A percentile compares a stretch with the other conserved stretches of the same genome.
phyloP scores from a whole-genome alignment of 768 basidiomycete genomes.

The Suillus cothurnatus region DNA sequence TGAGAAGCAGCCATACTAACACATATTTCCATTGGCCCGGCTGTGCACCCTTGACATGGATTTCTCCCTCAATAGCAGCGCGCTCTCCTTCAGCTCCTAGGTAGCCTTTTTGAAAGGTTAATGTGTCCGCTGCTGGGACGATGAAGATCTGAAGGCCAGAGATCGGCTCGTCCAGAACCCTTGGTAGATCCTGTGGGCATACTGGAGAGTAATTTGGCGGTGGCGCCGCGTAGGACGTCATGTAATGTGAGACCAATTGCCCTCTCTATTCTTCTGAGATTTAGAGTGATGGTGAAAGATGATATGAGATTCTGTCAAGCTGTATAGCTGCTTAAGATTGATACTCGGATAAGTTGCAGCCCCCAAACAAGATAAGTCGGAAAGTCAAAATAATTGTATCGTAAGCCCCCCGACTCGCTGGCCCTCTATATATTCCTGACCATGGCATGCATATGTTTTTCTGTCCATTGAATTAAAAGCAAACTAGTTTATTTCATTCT shows the following conservation, averaged over 20 bases:
- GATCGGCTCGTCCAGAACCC: slow-evolving; percentile 16
- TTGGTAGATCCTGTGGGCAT: slow-evolving; percentile 30
- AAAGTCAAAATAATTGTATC: slow-evolving; percentile 2
- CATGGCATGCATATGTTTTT: too few species aligned
- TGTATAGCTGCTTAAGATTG: neutral
- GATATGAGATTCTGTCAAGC: neutral
- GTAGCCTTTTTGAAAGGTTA: slow-evolving; percentile 85
- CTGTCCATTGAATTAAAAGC: too few species aligned
- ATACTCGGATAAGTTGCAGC: too few species aligned
- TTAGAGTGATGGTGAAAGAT: neutral
- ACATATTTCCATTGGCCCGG: slow-evolving; percentile 63
- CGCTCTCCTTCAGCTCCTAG: slow-evolving; percentile 82
- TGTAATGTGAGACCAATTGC: slow-evolving; percentile 11
- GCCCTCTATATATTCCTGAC: too few species aligned
- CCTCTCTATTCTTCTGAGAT: neutral
- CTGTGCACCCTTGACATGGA: slow-evolving; percentile 77
- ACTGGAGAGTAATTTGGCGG: slow-evolving; percentile 66
- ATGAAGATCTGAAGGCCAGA: slow-evolving; percentile 68
- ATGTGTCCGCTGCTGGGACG: slow-evolving; percentile 64
- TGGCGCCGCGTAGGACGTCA: slow-evolving; percentile 46
- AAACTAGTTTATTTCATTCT: too few species aligned
- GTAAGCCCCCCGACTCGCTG: too few species aligned
- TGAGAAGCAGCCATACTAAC: slow-evolving; percentile 49
- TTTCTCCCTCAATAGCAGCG: slow-evolving; percentile 84
- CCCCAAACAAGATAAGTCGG: neutral